These are phyloP conservation scores for Turritis glabra DNA, from an alignment of 345 rosid genomes.

Conservation along the genomic window DNA sequence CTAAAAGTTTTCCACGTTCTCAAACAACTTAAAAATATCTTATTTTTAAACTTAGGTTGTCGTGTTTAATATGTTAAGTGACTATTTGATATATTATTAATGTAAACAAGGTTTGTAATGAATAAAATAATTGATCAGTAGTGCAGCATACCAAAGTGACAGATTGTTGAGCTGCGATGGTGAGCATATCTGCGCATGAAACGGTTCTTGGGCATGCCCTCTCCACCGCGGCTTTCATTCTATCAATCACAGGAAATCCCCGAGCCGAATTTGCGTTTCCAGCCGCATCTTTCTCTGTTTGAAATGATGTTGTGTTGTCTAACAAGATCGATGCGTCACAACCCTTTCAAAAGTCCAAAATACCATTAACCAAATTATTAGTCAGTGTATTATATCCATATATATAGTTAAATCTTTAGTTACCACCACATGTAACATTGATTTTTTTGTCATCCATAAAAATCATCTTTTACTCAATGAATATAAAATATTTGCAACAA, in stretches of 20 bases:
- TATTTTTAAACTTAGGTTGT: neutral
- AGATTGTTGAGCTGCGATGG: conserved; percentile 70
- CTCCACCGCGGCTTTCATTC: conserved; percentile 55
- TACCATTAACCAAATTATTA: neutral
- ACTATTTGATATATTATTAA: neutral
- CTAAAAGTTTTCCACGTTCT: too few species aligned
- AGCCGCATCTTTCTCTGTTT: conserved; percentile 51
- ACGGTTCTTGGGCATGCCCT: conserved; percentile 54
- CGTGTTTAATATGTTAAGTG: neutral
- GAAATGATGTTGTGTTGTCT: conserved; percentile 49
- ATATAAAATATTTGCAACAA: neutral
- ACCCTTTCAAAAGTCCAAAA: conserved; percentile 40
- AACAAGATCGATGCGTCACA: conserved; percentile 69
- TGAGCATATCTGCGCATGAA: conserved; percentile 70
- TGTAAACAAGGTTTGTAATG: neutral
- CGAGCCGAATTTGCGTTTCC: conserved; percentile 51
- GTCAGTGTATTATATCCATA: neutral
- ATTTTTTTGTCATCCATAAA: neutral
- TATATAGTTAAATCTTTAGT: neutral
- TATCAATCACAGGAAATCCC: conserved; percentile 64
- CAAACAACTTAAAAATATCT: neutral
- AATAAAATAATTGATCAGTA: neutral
- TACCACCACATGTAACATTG: neutral
- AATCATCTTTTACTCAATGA: neutral
- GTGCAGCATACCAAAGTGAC: conserved; percentile 47